Conservation (phyloP, 257 asterid species). For the Vinca minor region DNA sequence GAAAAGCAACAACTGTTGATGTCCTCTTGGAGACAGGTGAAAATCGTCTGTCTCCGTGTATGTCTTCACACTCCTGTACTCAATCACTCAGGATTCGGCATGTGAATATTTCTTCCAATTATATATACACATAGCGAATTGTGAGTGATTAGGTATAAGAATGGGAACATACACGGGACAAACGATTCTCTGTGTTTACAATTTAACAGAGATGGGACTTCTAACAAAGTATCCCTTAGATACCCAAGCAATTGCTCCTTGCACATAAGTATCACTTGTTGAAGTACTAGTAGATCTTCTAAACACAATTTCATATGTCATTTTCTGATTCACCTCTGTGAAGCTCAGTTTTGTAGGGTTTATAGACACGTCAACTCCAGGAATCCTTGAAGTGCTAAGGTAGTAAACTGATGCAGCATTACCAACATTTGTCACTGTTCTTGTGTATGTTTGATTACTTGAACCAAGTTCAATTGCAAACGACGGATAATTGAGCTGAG, state of each 20-base stretch:
- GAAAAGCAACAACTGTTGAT: no score
- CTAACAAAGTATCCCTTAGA: slow-evolving; percentile 14
- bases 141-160: no score
- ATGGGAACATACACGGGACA: no score
- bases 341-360: slow-evolving; percentile 14
- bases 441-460: slow-evolving; percentile 11
- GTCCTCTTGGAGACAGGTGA: no score
- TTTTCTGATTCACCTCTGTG: slow-evolving; percentile 10
- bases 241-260: slow-evolving; percentile 20
- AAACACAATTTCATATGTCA: slow-evolving; percentile 18
- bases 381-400: background rate
- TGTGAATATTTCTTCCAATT: no score
- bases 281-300: slow-evolving; percentile 3
- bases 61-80: no score
- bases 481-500: slow-evolving; percentile 34
- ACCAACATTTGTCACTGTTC: slow-evolving; percentile 28
- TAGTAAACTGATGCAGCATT: slow-evolving; percentile 17
- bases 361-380: slow-evolving; percentile 16
- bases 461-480: slow-evolving; percentile 20
- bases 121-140: no score
- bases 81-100: no score
- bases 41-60: no score
- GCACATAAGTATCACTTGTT: background rate
- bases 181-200: no score
- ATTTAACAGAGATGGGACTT: slow-evolving; percentile 18